Percentiles rank a stretch among this genome's conserved stretches.
phyloP scores from a whole-genome alignment of 1,284 basidiomycete species.

The Xerocomus minutiporus region DNA sequence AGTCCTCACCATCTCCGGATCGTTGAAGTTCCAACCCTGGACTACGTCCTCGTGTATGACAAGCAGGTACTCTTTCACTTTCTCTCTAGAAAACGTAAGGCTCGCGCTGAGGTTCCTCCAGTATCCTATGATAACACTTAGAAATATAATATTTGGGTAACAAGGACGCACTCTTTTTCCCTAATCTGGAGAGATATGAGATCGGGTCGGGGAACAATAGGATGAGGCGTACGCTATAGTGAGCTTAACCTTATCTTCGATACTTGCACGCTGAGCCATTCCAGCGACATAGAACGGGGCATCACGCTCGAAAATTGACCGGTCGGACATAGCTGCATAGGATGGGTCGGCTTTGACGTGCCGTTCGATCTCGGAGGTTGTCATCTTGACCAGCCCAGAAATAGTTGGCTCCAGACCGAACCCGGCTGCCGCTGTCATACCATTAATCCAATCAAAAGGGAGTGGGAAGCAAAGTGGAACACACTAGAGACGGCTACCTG shows the following conservation, averaged over 20 bases:
- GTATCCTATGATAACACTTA: not conserved
- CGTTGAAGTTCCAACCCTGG: not conserved
- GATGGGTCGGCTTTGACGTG: not conserved
- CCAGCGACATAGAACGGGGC: not conserved
- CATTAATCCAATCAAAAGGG: not conserved
- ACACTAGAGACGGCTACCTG: not conserved
- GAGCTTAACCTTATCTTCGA: not conserved
- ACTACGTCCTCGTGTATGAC: not conserved
- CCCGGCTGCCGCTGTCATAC: not conserved
- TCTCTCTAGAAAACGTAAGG: not conserved
- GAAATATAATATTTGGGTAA: not conserved
- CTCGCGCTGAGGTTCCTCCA: not conserved
- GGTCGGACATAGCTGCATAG: not conserved
- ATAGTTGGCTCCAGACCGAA: not conserved
- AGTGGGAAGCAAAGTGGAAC: not conserved
- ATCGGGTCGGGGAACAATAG: not conserved
- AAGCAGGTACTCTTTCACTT: not conserved
- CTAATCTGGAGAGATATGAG: not conserved
- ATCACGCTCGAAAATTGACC: not conserved
- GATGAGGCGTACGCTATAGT: not conserved
- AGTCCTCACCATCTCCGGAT: not conserved
- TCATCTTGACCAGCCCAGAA: not conserved
- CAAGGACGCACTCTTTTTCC: not conserved
- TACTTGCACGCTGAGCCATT: slow-evolving; percentile 1
- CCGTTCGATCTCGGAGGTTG: not conserved